phyloP scores from a whole-genome alignment of 257 asterid species.

The Rubia yunnanensis region DNA sequence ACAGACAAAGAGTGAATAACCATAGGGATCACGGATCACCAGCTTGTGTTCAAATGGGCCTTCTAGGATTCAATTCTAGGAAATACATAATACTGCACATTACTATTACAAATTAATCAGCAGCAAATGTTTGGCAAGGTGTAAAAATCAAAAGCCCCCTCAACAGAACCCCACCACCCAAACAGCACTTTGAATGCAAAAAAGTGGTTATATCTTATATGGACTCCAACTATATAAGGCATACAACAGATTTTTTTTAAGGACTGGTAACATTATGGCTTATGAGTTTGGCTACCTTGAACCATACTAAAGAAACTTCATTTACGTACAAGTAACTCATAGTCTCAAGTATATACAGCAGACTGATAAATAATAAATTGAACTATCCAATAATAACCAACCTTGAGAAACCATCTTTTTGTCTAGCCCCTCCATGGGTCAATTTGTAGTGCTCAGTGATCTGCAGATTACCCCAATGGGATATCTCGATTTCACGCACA shows the following conservation, averaged over 20 bases:
- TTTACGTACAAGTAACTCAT: not conserved
- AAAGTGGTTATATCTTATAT: not conserved
- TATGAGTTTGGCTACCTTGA: not conserved
- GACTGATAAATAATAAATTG: not conserved
- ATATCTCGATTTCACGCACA: slow-evolving; percentile 93
- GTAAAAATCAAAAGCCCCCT: not conserved
- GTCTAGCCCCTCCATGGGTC: slow-evolving; percentile 91
- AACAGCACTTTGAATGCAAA: not conserved
- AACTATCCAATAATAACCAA: slow-evolving; percentile 22
- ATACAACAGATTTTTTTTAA: not conserved
- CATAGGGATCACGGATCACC: not conserved
- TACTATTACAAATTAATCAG: not conserved
- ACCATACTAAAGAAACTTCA: not conserved
- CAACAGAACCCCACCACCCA: not conserved
- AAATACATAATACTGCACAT: not conserved
- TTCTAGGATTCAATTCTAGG: not conserved
- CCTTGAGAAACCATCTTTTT: slow-evolving; percentile 94
- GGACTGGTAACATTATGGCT: not conserved
- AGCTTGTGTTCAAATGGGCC: not conserved
- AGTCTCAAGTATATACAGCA: not conserved
- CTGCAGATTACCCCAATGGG: slow-evolving; percentile 98
- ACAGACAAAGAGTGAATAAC: slow-evolving; percentile 7
- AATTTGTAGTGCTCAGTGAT: slow-evolving; percentile 76
- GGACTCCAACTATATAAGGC: not conserved
- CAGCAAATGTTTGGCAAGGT: not conserved